Evolutionary conservation across 768 basidiomycete species (phyloP).

Genomic region (Cantharellus cinnabarinus): DNA sequence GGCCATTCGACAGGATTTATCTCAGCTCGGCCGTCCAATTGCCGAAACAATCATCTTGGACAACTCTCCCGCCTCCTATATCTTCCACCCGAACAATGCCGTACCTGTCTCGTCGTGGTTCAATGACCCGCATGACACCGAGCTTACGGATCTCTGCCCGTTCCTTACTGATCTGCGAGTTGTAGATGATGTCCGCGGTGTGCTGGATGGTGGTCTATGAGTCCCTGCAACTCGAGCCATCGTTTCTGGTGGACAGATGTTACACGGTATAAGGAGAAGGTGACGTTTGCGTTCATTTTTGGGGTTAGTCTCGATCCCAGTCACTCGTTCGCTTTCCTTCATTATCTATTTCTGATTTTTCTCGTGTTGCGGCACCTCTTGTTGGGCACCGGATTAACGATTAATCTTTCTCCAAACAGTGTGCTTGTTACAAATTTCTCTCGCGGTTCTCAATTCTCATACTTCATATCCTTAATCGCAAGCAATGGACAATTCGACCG

Average conservation of each 20-base stretch:
- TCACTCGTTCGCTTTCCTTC: no score
- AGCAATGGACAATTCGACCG: no score
- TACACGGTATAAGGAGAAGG: background rate
- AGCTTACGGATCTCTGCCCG: constrained; percentile 84
- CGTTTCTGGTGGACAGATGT: background rate
- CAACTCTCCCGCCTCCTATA: constrained; percentile 97
- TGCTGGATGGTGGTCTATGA: constrained; percentile 70
- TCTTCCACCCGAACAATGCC: constrained; percentile 98
- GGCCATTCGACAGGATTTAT: constrained; percentile 50
- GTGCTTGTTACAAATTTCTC: no score
- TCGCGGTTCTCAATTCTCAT: no score
- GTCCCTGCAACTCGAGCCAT: background rate
- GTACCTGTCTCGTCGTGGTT: constrained; percentile 99
- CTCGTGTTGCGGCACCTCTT: no score
- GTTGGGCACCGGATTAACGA: no score
- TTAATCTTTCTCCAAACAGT: no score
- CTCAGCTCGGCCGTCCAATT: constrained; percentile 88
- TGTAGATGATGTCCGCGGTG: constrained; percentile 80
- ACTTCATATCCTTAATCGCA: no score
- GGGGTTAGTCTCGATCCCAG: background rate
- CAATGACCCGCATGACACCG: constrained; percentile 96
- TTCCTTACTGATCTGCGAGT: constrained; percentile 75
- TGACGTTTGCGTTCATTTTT: background rate
- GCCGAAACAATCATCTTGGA: constrained; percentile 92
- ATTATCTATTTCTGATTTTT: no score